Evolutionary conservation across 306 rosid genomes (phyloP).

Genomic region (Quercus aquifolioides): DNA sequence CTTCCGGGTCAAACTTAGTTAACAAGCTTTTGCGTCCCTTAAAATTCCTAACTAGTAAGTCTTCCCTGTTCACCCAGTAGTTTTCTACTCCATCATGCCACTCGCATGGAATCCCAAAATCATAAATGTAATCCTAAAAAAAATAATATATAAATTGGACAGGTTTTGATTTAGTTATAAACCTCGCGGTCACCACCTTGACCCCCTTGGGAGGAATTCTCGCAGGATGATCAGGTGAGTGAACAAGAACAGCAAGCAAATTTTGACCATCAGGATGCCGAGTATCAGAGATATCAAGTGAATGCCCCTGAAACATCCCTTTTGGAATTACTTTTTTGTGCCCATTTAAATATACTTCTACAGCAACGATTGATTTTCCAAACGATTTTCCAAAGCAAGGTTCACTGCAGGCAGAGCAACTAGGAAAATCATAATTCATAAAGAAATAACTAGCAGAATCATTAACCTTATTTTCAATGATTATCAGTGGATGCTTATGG

Average conservation of each 20-base stretch:
- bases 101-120: not conserved
- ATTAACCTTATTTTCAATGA: no score
- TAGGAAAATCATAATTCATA: no score
- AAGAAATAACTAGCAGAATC: no score
- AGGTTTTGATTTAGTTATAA: not conserved
- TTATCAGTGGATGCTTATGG: no score
- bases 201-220: conserved; percentile 72
- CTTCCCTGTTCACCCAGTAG: no score
- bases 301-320: conserved; percentile 93
- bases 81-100: conserved; percentile 11
- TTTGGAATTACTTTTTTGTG: conserved; percentile 57
- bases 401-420: no score
- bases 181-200: conserved; percentile 99
- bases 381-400: no score
- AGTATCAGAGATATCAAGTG: conserved; percentile 71
- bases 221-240: conserved; percentile 95
- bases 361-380: conserved; percentile 61
- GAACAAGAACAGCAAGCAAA: conserved; percentile 84
- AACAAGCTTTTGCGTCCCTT: no score
- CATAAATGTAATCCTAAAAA: not conserved
- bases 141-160: not conserved
- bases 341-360: conserved; percentile 79
- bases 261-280: conserved; percentile 60
- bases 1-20: no score
- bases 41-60: no score